Conservation (phyloP, 2,329 filamentous ascomycete species). For the Phyllosticta citrichinensis region DNA sequence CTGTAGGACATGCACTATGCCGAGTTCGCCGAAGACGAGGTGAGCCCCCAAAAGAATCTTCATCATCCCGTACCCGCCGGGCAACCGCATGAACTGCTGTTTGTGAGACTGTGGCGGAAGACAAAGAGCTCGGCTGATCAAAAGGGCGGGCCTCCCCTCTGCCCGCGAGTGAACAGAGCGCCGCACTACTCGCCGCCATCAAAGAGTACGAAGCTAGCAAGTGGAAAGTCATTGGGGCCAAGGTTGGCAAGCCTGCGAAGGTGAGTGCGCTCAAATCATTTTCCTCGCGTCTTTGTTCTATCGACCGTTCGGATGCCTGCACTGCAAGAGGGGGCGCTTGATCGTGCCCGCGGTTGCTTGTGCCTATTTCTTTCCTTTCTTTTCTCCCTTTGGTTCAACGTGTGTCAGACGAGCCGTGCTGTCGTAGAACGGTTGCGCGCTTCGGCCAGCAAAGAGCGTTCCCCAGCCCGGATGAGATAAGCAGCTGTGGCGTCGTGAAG, state of each 20-base stretch:
- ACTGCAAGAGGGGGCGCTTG: not conserved
- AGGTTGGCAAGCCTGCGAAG: conserved; percentile 97
- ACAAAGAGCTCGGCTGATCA: conserved; percentile 4
- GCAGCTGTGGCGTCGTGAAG: not conserved
- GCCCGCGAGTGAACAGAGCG: conserved; percentile 38
- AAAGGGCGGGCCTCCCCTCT: not conserved
- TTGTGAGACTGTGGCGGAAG: not conserved
- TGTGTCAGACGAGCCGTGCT: not conserved
- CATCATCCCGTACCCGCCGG: not conserved
- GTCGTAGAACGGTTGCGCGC: not conserved
- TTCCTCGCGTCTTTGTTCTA: not conserved
- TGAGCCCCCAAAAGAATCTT: conserved; percentile 35
- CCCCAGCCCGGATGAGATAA: not conserved
- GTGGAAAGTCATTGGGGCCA: conserved; percentile 94
- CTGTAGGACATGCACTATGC: conserved; percentile 95
- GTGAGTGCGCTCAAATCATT: conserved; percentile 34
- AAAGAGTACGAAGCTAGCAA: conserved; percentile 99
- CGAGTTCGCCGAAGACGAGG: conserved; percentile 95
- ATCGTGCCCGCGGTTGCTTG: not conserved
- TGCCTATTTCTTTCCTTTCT: not conserved
- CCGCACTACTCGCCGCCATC: conserved; percentile 79
- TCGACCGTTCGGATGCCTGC: not conserved
- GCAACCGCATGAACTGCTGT: conserved; percentile 6
- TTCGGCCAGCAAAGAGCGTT: not conserved
- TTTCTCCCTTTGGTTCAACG: not conserved